Base-by-base conservation (phyloP, 129 eudicot species). In the Lactuca saligna region DNA sequence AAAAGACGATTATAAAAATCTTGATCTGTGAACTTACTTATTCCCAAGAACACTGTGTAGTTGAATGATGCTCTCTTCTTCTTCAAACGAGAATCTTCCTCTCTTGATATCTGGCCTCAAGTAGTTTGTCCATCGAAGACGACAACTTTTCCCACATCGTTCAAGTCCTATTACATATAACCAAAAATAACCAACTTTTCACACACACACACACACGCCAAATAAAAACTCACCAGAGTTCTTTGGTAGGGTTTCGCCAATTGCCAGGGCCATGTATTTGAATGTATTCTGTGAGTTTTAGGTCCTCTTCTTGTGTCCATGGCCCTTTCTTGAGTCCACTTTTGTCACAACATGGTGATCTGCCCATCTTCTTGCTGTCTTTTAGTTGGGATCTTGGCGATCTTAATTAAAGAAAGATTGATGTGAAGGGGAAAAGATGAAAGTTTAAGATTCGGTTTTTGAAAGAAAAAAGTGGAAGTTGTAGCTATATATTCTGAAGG, bases 91-190 rank as follows among this genome's bases (percentile, higher is more conserved):
- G 67, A 87, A 84, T 68, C 91, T 69, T 33, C 95, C 90, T 72
- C 95, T 84, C 79, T 84, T 87, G 59, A 87, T 87, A 75, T 87
- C 95, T 11, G 95, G 95, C 75, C 90, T 84, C 70, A 87, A 44
- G 75, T 87, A 87, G 75, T 87, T 87, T 9, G 88, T 85, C 95
- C 95, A 87, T 51, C 88, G 80, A 39, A 86, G 88, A 7, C 92
- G 88, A 64, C 92, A 86, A 51, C 92, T 83, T 75, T 87, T 84
- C 51, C 91, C 84, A 68, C 86, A 80, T 72, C 95, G 74, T 65
- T 87, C 74, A 71, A 87, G 95, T 49, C 88, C 95, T 87, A 12
- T 57, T 39, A 16, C 7, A 13, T 50, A 50, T 13, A 50, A 14
- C 32, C 15, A 66, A 66, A 50, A 4, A n/a, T n/a, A n/a, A n/a